phyloP scores from a whole-genome alignment of 345 rosid species.

The Populus pruinosa region DNA sequence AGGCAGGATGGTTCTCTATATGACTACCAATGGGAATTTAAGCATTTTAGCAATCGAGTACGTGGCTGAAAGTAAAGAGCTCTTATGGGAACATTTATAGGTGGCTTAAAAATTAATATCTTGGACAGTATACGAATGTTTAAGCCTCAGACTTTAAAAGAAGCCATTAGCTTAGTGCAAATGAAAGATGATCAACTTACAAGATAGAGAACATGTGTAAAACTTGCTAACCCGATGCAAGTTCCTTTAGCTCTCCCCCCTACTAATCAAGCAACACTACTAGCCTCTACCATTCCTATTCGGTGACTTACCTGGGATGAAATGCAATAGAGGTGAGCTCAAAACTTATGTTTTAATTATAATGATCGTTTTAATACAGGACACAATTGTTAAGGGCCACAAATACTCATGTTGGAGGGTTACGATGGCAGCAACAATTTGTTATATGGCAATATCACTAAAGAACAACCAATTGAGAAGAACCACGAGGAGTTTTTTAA shows the following conservation, averaged over 20 bases:
- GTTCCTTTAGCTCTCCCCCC: not conserved
- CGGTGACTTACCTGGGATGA: not conserved
- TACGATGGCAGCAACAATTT: not conserved
- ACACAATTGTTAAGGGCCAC: not conserved
- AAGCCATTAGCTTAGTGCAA: not conserved
- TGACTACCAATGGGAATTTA: not conserved
- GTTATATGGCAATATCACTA: not conserved
- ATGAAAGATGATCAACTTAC: not conserved
- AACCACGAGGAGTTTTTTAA: not conserved
- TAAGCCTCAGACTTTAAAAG: not conserved
- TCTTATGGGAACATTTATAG: not conserved
- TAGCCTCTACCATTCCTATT: not conserved
- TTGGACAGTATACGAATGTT: not conserved
- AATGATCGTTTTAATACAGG: not conserved
- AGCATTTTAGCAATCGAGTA: not conserved
- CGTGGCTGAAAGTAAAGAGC: not conserved
- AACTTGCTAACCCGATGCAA: not conserved
- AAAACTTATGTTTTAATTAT: slow-evolving; percentile 9
- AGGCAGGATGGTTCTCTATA: not conserved
- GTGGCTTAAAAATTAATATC: not conserved
- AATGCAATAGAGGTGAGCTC: not conserved
- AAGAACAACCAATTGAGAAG: not conserved
- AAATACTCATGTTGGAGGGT: slow-evolving; percentile 1
- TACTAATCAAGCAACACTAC: not conserved
- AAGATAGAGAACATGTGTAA: not conserved